These are phyloP conservation scores for Articulospora tetracladia DNA, from an alignment of 495 filamentous ascomycete genomes.

Conservation along the genomic window DNA sequence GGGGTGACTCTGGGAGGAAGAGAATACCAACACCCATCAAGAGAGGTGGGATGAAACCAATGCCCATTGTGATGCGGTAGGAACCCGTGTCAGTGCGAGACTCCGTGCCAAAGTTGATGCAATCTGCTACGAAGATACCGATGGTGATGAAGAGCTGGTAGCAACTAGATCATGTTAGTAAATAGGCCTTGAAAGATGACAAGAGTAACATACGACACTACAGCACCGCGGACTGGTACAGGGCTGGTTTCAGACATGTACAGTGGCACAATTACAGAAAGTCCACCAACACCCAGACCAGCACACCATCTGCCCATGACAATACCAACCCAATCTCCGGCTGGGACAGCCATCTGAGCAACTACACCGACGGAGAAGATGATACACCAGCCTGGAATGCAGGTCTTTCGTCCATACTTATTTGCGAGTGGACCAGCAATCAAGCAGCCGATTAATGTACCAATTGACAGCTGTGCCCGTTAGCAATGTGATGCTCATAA, in stretches of 20 bases:
- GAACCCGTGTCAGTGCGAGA: constrained; percentile 47
- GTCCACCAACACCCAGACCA: constrained; percentile 65
- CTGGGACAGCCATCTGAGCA: constrained; percentile 61
- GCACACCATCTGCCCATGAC: constrained; percentile 57
- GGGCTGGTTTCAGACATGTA: constrained; percentile 71
- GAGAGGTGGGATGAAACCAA: constrained; percentile 72
- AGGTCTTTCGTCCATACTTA: constrained; percentile 65
- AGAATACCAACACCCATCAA: constrained; percentile 69
- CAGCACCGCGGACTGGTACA: constrained; percentile 59
- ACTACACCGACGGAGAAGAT: constrained; percentile 78
- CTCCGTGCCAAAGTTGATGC: constrained; percentile 76
- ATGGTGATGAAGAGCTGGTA: constrained; percentile 89
- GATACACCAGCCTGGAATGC: constrained; percentile 58
- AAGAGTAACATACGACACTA: constrained; percentile 43
- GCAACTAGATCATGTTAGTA: constrained; percentile 31
- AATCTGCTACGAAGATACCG: constrained; percentile 78
- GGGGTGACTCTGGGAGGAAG: constrained; percentile 70
- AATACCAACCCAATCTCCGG: constrained; percentile 58
- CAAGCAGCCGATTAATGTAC: constrained; percentile 82
- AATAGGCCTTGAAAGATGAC: constrained; percentile 2
- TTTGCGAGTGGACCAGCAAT: constrained; percentile 67
- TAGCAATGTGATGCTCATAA: constrained; percentile 27
- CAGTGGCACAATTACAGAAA: constrained; percentile 70
- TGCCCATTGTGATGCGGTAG: constrained; percentile 79
- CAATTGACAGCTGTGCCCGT: constrained; percentile 67